Evolutionary conservation across 345 rosid genomes (phyloP).

Genomic region (Gossypioides kirkii): DNA sequence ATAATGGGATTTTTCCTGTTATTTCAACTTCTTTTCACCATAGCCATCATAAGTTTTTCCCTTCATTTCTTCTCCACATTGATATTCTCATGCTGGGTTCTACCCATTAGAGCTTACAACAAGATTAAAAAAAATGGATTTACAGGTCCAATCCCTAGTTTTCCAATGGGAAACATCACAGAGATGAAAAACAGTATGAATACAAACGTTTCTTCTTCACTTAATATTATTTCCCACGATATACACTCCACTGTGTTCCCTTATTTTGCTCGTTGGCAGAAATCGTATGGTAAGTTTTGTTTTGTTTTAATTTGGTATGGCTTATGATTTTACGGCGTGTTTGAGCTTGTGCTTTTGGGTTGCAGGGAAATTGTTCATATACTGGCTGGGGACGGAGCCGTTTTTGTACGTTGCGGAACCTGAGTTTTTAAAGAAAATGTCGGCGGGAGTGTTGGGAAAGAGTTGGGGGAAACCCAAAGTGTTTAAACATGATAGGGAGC

Average conservation of each 20-base stretch:
- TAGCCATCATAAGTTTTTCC: conserved; percentile 17
- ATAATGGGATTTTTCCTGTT: conserved; percentile 22
- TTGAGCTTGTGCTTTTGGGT: not conserved
- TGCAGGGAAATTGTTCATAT: conserved; percentile 83
- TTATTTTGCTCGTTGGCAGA: conserved; percentile 75
- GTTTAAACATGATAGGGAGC: conserved; percentile 73
- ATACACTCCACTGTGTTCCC: conserved; percentile 80
- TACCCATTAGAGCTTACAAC: conserved; percentile 40
- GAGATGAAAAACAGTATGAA: conserved; percentile 48
- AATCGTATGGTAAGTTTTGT: conserved; percentile 47
- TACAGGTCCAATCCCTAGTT: conserved; percentile 66
- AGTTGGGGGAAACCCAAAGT: conserved; percentile 92
- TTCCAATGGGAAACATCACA: conserved; percentile 71
- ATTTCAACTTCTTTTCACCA: conserved; percentile 7
- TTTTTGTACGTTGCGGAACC: conserved; percentile 88
- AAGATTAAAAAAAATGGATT: conserved; percentile 67
- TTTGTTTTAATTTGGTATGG: not conserved
- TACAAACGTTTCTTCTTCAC: conserved; percentile 15
- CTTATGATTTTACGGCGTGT: not conserved
- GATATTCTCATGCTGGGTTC: conserved; percentile 57
- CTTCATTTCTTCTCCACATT: conserved; percentile 33
- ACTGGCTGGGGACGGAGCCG: conserved; percentile 96
- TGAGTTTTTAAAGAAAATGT: conserved; percentile 68
- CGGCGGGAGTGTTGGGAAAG: conserved; percentile 79
- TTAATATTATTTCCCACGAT: conserved; percentile 46